Evolutionary conservation across 768 basidiomycete genomes (phyloP), one percentile per base, ranked within the genome.

Genomic region (Pleurotus giganteus): DNA sequence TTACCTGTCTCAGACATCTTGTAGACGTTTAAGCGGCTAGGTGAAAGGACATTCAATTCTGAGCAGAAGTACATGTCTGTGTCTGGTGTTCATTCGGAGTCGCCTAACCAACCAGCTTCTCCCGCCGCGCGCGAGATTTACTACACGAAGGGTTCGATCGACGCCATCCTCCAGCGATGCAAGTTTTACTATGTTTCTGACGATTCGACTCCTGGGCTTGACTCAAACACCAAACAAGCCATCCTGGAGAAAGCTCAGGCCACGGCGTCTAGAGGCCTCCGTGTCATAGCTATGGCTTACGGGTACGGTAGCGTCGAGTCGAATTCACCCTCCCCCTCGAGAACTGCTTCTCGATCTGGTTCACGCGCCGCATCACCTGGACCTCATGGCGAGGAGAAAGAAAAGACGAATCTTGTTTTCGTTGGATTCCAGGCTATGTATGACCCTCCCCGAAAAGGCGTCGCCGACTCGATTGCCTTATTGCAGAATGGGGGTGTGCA

Each of bases 41-140:
- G 80, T 8, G 95, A 98, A 66, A 81, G 84, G 44, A 85, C 95
- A 0, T 98, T 98, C 81, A 92, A 81, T 68, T 98, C 96, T 15
- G 95, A 98, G 58, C 81, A 85, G 55, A 98, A 98, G 69, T 93
- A 80, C 68, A 97, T 98, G 91, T 89, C 89, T 12, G 85, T 98
- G 57, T 87, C 85, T 47, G 95, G 95, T 9, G 68, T 82, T 8
- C 84, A 91, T 63, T 70, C 68, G 31, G 74, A 79, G 21, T 56
- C 69, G 6, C 28, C 65, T 4, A 55, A 47, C 4, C 39, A 11
- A 21, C 12, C 36, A 26, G 39, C 64, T 5, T 46, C 70, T 12
- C 62, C 73, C 46, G 60, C 65, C 15, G 64, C 74, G 4, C 78
- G 84, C 11, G 94, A 96, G 64, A 82, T 89, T 69, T 89, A 88